These are phyloP conservation scores for Eutrema japonicum DNA, from an alignment of 345 rosid genomes.

Conservation along the genomic window DNA sequence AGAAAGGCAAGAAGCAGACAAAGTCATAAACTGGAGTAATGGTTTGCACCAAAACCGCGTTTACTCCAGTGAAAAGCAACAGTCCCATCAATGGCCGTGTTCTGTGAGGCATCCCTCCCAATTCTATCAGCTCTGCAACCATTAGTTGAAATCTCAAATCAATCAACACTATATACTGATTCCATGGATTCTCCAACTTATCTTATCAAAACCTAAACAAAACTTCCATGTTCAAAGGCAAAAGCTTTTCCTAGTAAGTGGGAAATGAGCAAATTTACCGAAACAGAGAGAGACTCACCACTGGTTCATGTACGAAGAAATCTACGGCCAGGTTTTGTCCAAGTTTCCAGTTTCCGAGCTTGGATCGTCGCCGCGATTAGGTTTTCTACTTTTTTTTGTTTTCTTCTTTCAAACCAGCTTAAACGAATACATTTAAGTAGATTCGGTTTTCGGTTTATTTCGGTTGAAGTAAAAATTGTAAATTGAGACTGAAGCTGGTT, in stretches of 20 bases:
- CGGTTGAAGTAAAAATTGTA: not conserved
- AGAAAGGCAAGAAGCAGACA: slow-evolving; percentile 66
- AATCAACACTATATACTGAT: not conserved
- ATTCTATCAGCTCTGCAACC: slow-evolving; percentile 25
- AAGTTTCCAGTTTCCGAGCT: not conserved
- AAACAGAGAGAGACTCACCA: not conserved
- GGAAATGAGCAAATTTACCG: not conserved
- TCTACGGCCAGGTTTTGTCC: not conserved
- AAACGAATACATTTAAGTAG: not conserved
- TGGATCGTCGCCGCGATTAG: slow-evolving; percentile 4
- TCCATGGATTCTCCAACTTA: not conserved
- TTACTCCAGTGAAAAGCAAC: slow-evolving; percentile 58
- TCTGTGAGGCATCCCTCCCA: slow-evolving; percentile 52
- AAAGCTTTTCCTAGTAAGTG: not conserved
- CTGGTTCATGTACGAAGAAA: not conserved
- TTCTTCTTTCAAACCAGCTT: too few species aligned
- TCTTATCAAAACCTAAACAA: not conserved
- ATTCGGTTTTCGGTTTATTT: not conserved
- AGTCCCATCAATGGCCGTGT: slow-evolving; percentile 59
- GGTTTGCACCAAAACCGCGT: slow-evolving; percentile 51
- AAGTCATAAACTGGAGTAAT: slow-evolving; percentile 64
- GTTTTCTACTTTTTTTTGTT: not conserved
- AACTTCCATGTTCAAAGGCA: not conserved
- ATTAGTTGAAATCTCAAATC: not conserved
- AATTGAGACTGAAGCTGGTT: not conserved